Percentiles rank a stretch among this genome's conserved stretches.
Conservation (phyloP, 345 rosid genomes). For the sweet orange (Citrus sinensis) region DVS_A1.0 CM039166.1:19617501-19618000, state of each 20-base stretch:
- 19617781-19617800: background rate
- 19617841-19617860: background rate
- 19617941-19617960: background rate
- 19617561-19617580: constrained; percentile 12
- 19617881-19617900: background rate
- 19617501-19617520: constrained; percentile 37
- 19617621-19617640: constrained; percentile 96
- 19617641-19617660: constrained; percentile 98
- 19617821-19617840: background rate
- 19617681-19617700: background rate
- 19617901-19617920: background rate
- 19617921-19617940: background rate
- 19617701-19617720: constrained; percentile 6
- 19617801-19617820: background rate
- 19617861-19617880: background rate
- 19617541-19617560: background rate
- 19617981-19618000: background rate
- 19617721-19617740: background rate
- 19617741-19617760: background rate
- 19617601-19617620: constrained; percentile 98
- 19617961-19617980: background rate
- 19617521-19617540: constrained; percentile 15
- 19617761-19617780: background rate
- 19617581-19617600: constrained; percentile 96
- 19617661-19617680: constrained; percentile 7